Evolutionary conservation across 768 basidiomycete genomes (phyloP), one percentile per base, ranked within the genome.

Genomic region (Coprinopsis strossmayeri): DNA sequence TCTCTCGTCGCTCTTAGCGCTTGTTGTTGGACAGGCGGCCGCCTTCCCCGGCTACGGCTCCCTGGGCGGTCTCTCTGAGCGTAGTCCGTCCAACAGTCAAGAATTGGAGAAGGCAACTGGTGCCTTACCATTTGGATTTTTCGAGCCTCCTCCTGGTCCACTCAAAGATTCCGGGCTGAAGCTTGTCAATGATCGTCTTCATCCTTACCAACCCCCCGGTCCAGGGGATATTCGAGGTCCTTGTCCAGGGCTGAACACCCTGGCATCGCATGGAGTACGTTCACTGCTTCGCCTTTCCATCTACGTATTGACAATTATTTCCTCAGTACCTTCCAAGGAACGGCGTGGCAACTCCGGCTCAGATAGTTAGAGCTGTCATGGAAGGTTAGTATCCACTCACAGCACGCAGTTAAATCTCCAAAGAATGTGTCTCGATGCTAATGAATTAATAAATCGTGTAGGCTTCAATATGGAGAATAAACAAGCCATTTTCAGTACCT

Each of bases 41-140:
- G 60, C 57, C 1, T 63, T 61, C 34, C 60, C 62, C 11, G 25
- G 51, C 3, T 58, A 63, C 43, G 46, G 43, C 17, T 60, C 60
- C 5, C 53, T 63, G 15, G 60, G 55, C n/a, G 62, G 62, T 9
- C 51, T 63, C 18, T 48, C 56, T 17, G 49, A 52, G 18, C 51
- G 55, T 17, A 28, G 21, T 27, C 51, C 7, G 23, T 56, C 13
- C 49, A 42, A 3, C 20, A 18, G 15, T 26, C 27, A n/a, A 10
- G 5, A 7, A 9, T 40, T 48, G 24, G 9, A n/a, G n/a, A n/a
- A n/a, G n/a, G n/a, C n/a, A n/a, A n/a, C n/a, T n/a, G n/a, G n/a
- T n/a, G n/a, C n/a, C n/a, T n/a, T n/a, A n/a, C n/a, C n/a, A n/a
- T n/a, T n/a, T 11, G 5, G n/a, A n/a, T n/a, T n/a, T 26, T 32